These are phyloP conservation scores for Pichia cabralensis DNA, from an alignment of 805 yeast species.

Conservation along the genomic window DNA sequence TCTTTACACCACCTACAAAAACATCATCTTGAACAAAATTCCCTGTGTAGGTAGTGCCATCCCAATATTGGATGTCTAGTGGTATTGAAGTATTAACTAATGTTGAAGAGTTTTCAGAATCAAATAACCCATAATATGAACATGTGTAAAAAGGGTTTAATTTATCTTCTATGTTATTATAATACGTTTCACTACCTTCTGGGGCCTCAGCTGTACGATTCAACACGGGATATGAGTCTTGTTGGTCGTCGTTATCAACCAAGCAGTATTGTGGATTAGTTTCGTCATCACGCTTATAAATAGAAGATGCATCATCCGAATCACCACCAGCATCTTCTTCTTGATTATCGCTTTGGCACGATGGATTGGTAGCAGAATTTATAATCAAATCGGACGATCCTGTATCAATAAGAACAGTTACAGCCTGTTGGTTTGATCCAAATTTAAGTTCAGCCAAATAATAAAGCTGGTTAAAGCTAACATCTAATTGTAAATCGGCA, in stretches of 20 bases:
- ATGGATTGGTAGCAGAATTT: constrained; percentile 14
- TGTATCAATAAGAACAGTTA: constrained; percentile 48
- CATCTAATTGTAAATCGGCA: neutral
- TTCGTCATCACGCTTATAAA: too few relatives aligned
- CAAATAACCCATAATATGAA: constrained; percentile 32
- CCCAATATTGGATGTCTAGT: constrained; percentile 33
- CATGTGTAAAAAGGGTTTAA: too few relatives aligned
- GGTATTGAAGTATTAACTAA: constrained; percentile 25
- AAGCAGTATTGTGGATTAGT: too few relatives aligned
- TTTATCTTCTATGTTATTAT: too few relatives aligned
- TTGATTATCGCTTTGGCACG: constrained; percentile 2
- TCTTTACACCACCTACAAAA: constrained; percentile 32
- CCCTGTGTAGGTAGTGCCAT: constrained; percentile 32
- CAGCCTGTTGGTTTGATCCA: constrained; percentile 45
- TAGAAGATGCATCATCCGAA: too few relatives aligned
- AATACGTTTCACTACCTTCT: too few relatives aligned
- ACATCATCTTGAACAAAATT: constrained; percentile 50
- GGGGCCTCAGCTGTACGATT: too few relatives aligned
- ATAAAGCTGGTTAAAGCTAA: constrained; percentile 6
- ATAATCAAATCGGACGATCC: constrained; percentile 66
- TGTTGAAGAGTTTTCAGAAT: constrained; percentile 26
- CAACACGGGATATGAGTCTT: too few relatives aligned
- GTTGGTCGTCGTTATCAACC: too few relatives aligned
- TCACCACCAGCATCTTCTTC: neutral
- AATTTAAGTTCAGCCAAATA: constrained; percentile 33